Percentiles rank a stretch among this genome's conserved stretches.
Evolutionary conservation across 2,329 filamentous ascomycete genomes (phyloP).

Genomic region (Penicillium verrucosum): DNA sequence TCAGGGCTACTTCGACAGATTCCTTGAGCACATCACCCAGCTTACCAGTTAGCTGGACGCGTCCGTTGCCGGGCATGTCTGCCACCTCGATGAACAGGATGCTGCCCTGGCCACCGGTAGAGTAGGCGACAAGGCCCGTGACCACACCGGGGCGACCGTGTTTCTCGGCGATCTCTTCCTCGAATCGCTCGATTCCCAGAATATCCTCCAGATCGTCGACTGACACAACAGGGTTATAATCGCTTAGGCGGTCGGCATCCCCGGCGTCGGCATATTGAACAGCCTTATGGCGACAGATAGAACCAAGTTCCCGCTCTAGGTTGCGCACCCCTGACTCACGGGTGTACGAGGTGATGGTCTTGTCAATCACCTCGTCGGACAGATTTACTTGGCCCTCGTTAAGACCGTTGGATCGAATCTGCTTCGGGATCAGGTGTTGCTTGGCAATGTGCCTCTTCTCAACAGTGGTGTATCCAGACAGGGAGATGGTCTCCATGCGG

Average conservation of each 20-base stretch:
- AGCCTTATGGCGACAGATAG: constrained; percentile 90
- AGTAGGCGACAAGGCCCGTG: constrained; percentile 93
- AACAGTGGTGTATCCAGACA: constrained; percentile 92
- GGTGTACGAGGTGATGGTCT: constrained; percentile 94
- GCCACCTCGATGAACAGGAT: constrained; percentile 98
- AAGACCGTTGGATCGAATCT: constrained; percentile 86
- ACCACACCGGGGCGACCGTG: constrained; percentile 81
- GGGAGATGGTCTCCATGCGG: constrained; percentile 92
- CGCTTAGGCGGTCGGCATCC: constrained; percentile 64
- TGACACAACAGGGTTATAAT: constrained; percentile 71
- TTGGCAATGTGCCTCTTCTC: constrained; percentile 95
- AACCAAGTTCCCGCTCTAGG: constrained; percentile 90
- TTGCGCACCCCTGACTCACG: constrained; percentile 95
- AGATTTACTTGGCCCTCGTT: constrained; percentile 70
- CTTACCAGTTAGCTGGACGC: constrained; percentile 92
- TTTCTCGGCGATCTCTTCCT: constrained; percentile 92
- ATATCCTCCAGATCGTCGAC: constrained; percentile 84
- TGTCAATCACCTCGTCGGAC: constrained; percentile 80
- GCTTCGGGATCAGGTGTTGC: constrained; percentile 92
- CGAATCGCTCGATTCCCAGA: constrained; percentile 86
- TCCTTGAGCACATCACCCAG: constrained; percentile 96
- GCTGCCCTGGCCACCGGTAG: constrained; percentile 84
- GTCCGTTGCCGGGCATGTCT: constrained; percentile 90
- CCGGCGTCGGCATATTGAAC: constrained; percentile 91
- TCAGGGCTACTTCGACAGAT: constrained; percentile 90